Evolutionary conservation across 345 rosid species (phyloP).

Genomic region (Arabidopsis suecica): DNA sequence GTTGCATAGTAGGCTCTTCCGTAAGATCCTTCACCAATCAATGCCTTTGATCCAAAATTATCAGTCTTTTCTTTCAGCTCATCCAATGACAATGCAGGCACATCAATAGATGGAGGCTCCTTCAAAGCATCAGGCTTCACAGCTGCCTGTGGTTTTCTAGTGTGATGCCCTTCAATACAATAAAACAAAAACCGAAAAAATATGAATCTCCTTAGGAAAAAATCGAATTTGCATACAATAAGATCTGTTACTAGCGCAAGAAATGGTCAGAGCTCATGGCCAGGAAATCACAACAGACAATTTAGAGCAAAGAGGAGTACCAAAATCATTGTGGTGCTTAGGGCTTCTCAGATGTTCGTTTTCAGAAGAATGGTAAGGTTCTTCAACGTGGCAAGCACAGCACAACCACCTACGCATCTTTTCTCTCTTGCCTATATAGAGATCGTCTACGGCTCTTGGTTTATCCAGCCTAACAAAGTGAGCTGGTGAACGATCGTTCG

Average conservation of each 20-base stretch:
- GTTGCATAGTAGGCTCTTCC: conserved; percentile 87
- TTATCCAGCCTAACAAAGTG: conserved; percentile 64
- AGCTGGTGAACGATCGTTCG: conserved; percentile 35
- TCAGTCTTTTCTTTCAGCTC: conserved; percentile 73
- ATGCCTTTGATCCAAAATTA: conserved; percentile 63
- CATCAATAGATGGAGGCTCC: conserved; percentile 68
- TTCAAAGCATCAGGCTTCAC: conserved; percentile 67
- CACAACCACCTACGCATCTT: conserved; percentile 98
- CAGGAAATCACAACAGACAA: conserved; percentile 2
- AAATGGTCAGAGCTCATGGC: neutral
- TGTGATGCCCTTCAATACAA: conserved; percentile 27
- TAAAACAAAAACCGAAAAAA: neutral
- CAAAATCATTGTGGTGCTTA: conserved; percentile 40
- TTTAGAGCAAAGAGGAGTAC: conserved; percentile 26
- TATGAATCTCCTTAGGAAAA: neutral
- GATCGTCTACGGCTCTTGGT: conserved; percentile 55
- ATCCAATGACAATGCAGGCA: conserved; percentile 62
- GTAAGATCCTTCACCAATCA: conserved; percentile 92
- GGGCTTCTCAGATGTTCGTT: conserved; percentile 71
- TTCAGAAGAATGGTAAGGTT: conserved; percentile 68
- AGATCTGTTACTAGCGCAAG: conserved; percentile 19
- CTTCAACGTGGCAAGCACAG: conserved; percentile 85
- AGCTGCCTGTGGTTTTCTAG: conserved; percentile 55
- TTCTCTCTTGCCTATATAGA: conserved; percentile 63
- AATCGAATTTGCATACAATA: neutral